phyloP scores from a whole-genome alignment of 75 land plant species.

The Selaginella tamariscina region DNA sequence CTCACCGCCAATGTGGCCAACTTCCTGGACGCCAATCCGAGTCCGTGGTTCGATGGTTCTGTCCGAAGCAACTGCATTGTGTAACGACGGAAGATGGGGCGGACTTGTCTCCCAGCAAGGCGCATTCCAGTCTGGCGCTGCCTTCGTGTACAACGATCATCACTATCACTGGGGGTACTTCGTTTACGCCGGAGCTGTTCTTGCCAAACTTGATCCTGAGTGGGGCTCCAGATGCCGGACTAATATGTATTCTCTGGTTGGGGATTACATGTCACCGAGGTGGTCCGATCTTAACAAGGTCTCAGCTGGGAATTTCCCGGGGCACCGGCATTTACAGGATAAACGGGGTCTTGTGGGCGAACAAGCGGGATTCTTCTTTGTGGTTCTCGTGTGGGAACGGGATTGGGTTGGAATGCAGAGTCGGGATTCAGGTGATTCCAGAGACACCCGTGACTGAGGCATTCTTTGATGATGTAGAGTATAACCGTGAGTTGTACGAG shows the following conservation, averaged over 20 bases:
- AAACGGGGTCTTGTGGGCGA: too few species aligned
- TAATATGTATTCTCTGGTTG: conserved; percentile 18
- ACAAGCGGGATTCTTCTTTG: conserved; percentile 23
- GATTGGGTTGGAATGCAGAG: conserved; percentile 24
- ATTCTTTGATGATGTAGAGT: conserved; percentile 20
- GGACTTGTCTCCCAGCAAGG: conserved; percentile 15
- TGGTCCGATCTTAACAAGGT: background rate
- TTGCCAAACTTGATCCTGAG: conserved; percentile 30
- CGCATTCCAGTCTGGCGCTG: conserved; percentile 17
- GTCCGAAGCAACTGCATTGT: conserved; percentile 17
- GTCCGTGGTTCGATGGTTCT: conserved; percentile 26
- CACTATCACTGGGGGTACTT: conserved; percentile 35
- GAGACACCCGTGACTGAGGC: conserved; percentile 23
- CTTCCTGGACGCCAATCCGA: conserved; percentile 17
- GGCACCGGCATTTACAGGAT: conserved; percentile 20
- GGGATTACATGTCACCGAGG: conserved; percentile 19
- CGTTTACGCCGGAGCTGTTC: conserved; percentile 27
- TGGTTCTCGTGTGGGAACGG: conserved; percentile 30
- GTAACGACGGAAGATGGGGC: conserved; percentile 26
- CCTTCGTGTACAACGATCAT: conserved; percentile 30
- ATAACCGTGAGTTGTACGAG: conserved; percentile 19
- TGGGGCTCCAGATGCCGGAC: too few species aligned
- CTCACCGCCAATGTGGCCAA: background rate
- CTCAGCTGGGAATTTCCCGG: background rate
- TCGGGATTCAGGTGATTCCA: conserved; percentile 33